phyloP scores from a whole-genome alignment of 2,329 filamentous ascomycete genomes.

The Cytospora leucostoma region DNA sequence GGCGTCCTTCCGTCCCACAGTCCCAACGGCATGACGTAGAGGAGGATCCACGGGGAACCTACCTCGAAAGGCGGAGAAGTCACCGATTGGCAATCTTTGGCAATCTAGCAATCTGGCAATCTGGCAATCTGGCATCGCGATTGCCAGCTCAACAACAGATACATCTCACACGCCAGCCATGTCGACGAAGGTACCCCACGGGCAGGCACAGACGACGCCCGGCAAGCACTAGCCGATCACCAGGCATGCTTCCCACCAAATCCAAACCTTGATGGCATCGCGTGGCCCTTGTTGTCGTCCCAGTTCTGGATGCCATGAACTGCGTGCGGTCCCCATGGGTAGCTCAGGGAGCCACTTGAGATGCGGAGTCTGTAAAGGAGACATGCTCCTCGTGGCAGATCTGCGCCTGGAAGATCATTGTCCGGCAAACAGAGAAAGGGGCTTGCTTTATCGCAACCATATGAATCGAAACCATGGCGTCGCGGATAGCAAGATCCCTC shows the following conservation, averaged over 20 bases:
- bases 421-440: background rate
- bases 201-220: too few species aligned
- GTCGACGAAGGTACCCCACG: too few species aligned
- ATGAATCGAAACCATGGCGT: background rate
- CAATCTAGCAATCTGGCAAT: too few species aligned
- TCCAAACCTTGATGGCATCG: too few species aligned
- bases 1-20: background rate
- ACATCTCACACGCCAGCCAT: too few species aligned
- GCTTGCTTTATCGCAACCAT: background rate
- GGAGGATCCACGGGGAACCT: background rate
- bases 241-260: too few species aligned
- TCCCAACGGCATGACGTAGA: background rate
- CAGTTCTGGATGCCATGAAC: too few species aligned
- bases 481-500: background rate
- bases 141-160: too few species aligned
- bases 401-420: background rate
- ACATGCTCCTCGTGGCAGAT: background rate
- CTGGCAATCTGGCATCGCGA: too few species aligned
- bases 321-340: background rate
- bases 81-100: background rate
- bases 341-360: background rate
- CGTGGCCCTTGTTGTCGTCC: too few species aligned
- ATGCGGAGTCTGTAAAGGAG: background rate
- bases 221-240: too few species aligned
- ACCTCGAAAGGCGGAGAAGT: background rate